These are phyloP conservation scores for Lyophyllum semitale DNA, from an alignment of 768 basidiomycete species.

Conservation along the genomic window DNA sequence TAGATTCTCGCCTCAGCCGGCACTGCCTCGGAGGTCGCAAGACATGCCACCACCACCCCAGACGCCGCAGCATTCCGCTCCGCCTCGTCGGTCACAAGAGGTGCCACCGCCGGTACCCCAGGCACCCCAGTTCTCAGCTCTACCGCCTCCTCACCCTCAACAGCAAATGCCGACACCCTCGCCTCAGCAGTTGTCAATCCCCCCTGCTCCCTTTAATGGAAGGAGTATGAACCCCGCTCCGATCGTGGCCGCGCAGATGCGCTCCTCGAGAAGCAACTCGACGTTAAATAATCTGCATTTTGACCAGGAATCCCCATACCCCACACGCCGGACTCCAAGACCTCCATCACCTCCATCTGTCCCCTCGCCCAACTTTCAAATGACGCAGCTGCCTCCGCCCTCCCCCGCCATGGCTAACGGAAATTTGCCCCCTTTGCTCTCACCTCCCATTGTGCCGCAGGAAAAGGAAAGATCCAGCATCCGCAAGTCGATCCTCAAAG, in stretches of 20 bases:
- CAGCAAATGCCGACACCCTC: constrained; percentile 2
- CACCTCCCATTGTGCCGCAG: constrained; percentile 31
- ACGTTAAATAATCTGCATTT: constrained; percentile 56
- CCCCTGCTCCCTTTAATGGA: constrained; percentile 14
- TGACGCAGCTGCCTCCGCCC: constrained; percentile 14
- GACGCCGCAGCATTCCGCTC: constrained; percentile 14
- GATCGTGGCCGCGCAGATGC: constrained; percentile 44
- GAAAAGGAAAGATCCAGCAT: constrained; percentile 46
- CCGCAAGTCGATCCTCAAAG: constrained; percentile 75
- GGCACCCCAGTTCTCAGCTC: constrained; percentile 14
- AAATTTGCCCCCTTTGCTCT: constrained; percentile 18
- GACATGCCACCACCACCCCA: constrained; percentile 23
- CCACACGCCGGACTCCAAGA: constrained; percentile 35
- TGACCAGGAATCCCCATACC: constrained; percentile 76
- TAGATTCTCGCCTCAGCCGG: constrained; percentile 26
- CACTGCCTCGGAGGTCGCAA: constrained; percentile 18
- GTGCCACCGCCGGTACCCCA: constrained; percentile 20
- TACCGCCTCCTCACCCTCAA: constrained; percentile 10
- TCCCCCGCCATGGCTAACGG: constrained; percentile 10
- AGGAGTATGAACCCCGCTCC: constrained; percentile 27
- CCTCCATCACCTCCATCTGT: constrained; percentile 28
- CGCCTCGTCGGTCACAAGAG: constrained; percentile 22
- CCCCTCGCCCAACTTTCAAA: constrained; percentile 25
- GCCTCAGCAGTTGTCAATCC: constrained; percentile 14
- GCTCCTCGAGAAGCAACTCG: constrained; percentile 31